Base-by-base conservation (phyloP, 2,329 filamentous ascomycete species). In the Microcyclosporella mali region DNA sequence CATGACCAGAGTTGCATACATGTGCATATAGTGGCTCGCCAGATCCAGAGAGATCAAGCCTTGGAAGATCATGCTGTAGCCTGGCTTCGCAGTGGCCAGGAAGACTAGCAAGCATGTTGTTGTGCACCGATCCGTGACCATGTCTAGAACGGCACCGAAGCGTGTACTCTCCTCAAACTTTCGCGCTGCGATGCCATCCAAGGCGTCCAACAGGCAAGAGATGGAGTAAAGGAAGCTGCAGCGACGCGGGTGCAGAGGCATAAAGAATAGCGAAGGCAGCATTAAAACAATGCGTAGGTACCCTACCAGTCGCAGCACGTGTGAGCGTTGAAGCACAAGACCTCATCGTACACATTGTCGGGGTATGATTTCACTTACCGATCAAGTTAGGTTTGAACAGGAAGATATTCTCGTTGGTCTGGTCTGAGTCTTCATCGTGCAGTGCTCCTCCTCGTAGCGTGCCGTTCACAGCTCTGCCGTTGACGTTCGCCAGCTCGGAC, bases 91-190 rank as follows among this genome's bases (percentile, higher is more conserved):
- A 11, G 88, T 94, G 31, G 87, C 88, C 50, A 98, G 71, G 72
- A 97, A 98, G 38, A 97, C 89, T 37, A 98, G 79, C 56, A 98
- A 71, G 67, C 92, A 98, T 2, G 90, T 82, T 2, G 92, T 98
- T 21, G 90, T 97, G 74, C 92, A 97, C 47, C 92, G 84, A 68
- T 98, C 92, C 14, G 92, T 98, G 49, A 98, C 90, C 92, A 98
- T 98, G 71, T 98, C 92, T 51, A 98, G 77, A 27, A 98, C 90
- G 25, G 90, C 92, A 51, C 92, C 92, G 65, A 98, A 98, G 52
- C 85, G 85, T 41, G 92, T 97, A 29, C 86, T 90, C 68, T 98
- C 92, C 59, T 94, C 80, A 64, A 90, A 83, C 58, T 78, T 73
- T 36, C 87, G 82, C 45, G 92, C 92, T n/a, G 89, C 89, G 58